Percentiles rank a stretch among this genome's conserved stretches.
phyloP scores from a whole-genome alignment of 768 basidiomycete species.

The Serendipita sp. region DNA sequence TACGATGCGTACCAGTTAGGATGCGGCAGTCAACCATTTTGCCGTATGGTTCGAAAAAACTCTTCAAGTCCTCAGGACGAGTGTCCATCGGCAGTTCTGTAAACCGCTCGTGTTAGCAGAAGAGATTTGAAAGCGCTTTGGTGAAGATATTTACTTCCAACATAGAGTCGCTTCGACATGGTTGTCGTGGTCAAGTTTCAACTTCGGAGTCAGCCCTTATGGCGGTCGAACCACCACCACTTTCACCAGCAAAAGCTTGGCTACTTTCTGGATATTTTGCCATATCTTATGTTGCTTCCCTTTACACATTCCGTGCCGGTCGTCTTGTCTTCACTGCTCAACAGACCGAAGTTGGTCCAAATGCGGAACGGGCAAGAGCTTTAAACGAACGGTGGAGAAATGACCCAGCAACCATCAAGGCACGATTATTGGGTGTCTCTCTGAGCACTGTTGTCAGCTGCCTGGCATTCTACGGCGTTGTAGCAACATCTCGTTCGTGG shows the following conservation, averaged over 20 bases:
- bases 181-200: neutral
- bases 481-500: constrained; percentile 8
- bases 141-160: constrained; percentile 44
- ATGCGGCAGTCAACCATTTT: constrained; percentile 81
- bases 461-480: constrained; percentile 27
- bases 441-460: constrained; percentile 48
- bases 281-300: constrained; percentile 60
- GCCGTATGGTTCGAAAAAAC: constrained; percentile 84
- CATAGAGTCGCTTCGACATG: constrained; percentile 76
- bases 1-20: constrained; percentile 61
- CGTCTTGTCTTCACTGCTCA: constrained; percentile 35
- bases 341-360: constrained; percentile 18
- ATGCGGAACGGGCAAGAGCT: constrained; percentile 19
- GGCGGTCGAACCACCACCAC: neutral
- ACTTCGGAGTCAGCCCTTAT: neutral
- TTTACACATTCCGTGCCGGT: constrained; percentile 58
- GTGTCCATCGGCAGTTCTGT: constrained; percentile 71
- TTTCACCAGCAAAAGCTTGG: constrained; percentile 1
- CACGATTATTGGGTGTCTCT: constrained; percentile 53
- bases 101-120: neutral
- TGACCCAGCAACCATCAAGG: constrained; percentile 72
- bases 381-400: constrained; percentile 50
- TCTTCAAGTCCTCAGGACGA: constrained; percentile 68
- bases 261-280: constrained; percentile 43
- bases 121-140: neutral